Evolutionary conservation across 1,284 basidiomycete species (phyloP), one percentile per base, ranked within the genome.

Genomic region (Trichosporon faecale): DNA sequence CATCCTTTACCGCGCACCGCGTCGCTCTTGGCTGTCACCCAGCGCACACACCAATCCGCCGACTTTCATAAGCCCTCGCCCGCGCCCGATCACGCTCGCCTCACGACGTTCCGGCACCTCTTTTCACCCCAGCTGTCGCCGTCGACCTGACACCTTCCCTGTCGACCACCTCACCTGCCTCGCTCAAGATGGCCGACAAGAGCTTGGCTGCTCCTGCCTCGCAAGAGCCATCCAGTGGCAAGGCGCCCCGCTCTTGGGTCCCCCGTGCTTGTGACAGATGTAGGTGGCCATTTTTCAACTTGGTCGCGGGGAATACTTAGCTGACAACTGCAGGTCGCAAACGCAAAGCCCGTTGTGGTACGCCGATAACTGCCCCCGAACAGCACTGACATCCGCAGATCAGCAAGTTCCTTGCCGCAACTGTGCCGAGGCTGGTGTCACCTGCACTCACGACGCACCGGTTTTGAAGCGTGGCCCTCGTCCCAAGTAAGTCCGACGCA

Each of bases 291-390:
- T 66, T 16, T 57, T 37, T 44, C 35, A n/a, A 8, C 3, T 18
- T 1, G 25, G 27, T 9, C 4, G 35, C 21, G 3, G 16, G 3
- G 8, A 9, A 5, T 11, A 23, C 18, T 6, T 7, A 12, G 9
- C 49, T 29, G 25, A 40, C 52, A 64, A 23, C 31, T 23, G 35
- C 67, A 75, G 76, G 77, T 69, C 72, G 77, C 18, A 77, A 76
- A 68, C 72, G 76, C 35, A 78, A 78, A 70, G 75, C 77, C 25
- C 72, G 75, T 60, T 78, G 77, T 66, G 77, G 77, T 77, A 66
- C 21, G 77, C 69, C 46, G 16, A 14, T n/a, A 4, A 31, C 16
- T 37, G 6, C 49, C 40, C 12, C 40, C 25, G 27, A 31, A 3
- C 18, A 31, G 29, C 27, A 23, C 40, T 65, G 14, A 31, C 33